These are phyloP conservation scores for Incumbomyces lentus DNA, from an alignment of 2,329 filamentous ascomycete genomes.

Conservation along the genomic window DNA sequence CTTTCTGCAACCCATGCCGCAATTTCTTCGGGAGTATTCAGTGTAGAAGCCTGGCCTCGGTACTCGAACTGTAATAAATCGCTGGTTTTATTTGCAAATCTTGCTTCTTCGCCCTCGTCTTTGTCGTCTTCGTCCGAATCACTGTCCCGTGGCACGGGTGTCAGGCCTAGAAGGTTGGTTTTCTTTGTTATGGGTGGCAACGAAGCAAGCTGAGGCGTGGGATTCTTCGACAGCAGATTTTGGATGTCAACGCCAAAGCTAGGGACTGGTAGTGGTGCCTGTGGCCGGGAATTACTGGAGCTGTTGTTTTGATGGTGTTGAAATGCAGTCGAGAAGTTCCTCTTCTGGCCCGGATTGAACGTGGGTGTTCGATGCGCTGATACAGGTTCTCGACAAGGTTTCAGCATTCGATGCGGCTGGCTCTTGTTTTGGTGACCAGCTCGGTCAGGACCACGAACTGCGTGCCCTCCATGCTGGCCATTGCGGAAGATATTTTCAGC, in stretches of 20 bases:
- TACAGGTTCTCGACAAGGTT: no score
- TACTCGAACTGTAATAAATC: conserved; percentile 43
- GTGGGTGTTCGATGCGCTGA: background rate
- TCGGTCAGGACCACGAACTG: no score
- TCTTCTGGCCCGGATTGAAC: conserved; percentile 14
- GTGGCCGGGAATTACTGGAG: conserved; percentile 11
- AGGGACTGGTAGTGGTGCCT: conserved; percentile 18
- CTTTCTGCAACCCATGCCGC: conserved; percentile 72
- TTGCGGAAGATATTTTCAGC: conserved; percentile 8
- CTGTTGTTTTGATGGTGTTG: background rate
- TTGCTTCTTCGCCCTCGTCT: conserved; percentile 34
- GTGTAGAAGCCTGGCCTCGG: conserved; percentile 42
- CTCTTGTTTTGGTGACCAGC: no score
- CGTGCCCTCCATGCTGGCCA: conserved; percentile 8
- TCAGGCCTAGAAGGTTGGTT: conserved; percentile 39
- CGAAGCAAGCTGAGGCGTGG: conserved; percentile 14
- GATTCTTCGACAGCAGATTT: conserved; percentile 14
- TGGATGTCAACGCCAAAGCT: conserved; percentile 18
- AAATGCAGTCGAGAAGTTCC: conserved; percentile 20
- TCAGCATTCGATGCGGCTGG: no score
- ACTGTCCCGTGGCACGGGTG: conserved; percentile 35
- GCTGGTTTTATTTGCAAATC: conserved; percentile 10
- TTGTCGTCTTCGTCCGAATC: conserved; percentile 37
- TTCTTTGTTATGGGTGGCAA: conserved; percentile 31
- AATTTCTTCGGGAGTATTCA: conserved; percentile 56